phyloP scores from a whole-genome alignment of 2,329 filamentous ascomycete genomes.

The Scopulariopsis brevicaulis region DNA sequence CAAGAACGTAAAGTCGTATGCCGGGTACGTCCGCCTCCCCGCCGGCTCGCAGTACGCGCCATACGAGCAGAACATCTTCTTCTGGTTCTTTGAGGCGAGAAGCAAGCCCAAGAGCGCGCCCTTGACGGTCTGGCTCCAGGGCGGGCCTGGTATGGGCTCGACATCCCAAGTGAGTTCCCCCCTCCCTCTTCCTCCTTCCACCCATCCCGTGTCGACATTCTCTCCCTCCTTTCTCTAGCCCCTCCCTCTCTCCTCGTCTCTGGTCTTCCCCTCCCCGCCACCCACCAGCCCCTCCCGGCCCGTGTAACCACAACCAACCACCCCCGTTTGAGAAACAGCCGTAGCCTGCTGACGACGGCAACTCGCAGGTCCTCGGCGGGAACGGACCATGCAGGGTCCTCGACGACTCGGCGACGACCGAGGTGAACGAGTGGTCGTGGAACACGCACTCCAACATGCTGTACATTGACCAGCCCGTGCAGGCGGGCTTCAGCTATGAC shows the following conservation, averaged over 20 bases:
- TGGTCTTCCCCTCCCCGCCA: constrained; percentile 20
- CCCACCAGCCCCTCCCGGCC: not conserved
- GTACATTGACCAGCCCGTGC: constrained; percentile 53
- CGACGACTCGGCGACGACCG: constrained; percentile 40
- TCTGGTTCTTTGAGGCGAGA: constrained; percentile 36
- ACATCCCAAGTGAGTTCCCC: constrained; percentile 34
- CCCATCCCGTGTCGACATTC: not conserved
- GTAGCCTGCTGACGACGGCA: not conserved
- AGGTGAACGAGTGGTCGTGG: constrained; percentile 53
- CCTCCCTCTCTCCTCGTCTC: constrained; percentile 6
- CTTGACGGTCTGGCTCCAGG: constrained; percentile 49
- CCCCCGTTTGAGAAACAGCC: not conserved
- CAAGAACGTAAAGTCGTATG: constrained; percentile 17
- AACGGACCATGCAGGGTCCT: constrained; percentile 42
- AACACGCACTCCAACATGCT: constrained; percentile 43
- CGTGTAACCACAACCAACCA: not conserved
- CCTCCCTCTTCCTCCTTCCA: constrained; percentile 22
- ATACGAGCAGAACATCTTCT: constrained; percentile 28
- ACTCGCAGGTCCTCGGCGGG: constrained; percentile 19
- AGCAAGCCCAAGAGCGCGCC: constrained; percentile 9
- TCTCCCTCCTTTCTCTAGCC: not conserved
- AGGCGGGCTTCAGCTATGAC: constrained; percentile 61
- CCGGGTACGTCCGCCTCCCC: constrained; percentile 40
- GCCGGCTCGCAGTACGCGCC: constrained; percentile 1
- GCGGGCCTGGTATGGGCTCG: constrained; percentile 53